These are phyloP conservation scores for Letharia lupina DNA, from an alignment of 495 filamentous ascomycete species.

Conservation along the genomic window DNA sequence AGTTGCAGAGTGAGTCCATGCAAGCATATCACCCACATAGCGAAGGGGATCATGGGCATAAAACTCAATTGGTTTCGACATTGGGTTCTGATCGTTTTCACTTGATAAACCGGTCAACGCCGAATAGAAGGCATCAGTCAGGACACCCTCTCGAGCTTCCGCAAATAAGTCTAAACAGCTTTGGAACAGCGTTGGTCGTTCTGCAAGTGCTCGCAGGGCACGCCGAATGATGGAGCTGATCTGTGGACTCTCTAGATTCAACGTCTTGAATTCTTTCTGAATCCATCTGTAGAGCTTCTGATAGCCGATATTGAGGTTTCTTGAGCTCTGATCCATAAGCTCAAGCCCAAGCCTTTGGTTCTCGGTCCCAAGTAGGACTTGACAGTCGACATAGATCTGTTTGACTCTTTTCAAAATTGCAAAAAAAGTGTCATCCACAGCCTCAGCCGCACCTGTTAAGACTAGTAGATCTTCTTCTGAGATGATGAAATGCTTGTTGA, in stretches of 20 bases:
- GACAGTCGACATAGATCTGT: conserved; percentile 77
- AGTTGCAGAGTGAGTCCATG: conserved; percentile 89
- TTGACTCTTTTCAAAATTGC: conserved; percentile 69
- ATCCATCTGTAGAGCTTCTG: conserved; percentile 95
- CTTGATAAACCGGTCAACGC: conserved; percentile 69
- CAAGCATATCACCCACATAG: conserved; percentile 96
- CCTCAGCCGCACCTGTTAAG: conserved; percentile 66
- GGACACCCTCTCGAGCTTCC: conserved; percentile 76
- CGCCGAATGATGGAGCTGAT: conserved; percentile 79
- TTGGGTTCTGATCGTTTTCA: conserved; percentile 37
- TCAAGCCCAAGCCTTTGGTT: conserved; percentile 79
- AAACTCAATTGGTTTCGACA: conserved; percentile 87
- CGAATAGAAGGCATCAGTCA: conserved; percentile 85
- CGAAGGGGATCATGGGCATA: conserved; percentile 85
- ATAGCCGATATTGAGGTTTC: conserved; percentile 80
- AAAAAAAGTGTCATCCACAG: conserved; percentile 85
- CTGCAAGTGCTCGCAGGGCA: conserved; percentile 79
- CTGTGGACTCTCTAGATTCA: conserved; percentile 92
- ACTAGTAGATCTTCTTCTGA: conserved; percentile 66
- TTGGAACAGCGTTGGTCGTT: conserved; percentile 83
- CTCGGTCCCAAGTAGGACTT: conserved; percentile 81
- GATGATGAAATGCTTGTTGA: conserved; percentile 76
- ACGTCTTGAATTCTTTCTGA: conserved; percentile 81
- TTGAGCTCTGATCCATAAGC: conserved; percentile 82
- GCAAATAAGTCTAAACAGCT: conserved; percentile 91